These are phyloP conservation scores for Fomitopsis betulina DNA, from an alignment of 1,284 basidiomycete genomes.

Conservation along the genomic window DNA sequence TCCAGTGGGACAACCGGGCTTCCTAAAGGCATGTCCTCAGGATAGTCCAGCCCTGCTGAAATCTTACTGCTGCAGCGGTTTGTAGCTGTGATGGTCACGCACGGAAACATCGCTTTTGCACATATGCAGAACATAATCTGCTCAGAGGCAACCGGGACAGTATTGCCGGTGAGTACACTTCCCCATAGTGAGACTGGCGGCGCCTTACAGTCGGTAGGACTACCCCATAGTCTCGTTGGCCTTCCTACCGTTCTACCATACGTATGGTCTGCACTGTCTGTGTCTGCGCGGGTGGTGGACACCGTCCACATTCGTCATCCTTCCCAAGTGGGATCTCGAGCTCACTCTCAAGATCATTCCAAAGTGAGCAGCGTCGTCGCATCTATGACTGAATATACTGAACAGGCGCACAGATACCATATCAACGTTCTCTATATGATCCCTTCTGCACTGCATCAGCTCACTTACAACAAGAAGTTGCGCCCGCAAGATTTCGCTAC, in stretches of 20 bases:
- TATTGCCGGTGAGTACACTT: background rate
- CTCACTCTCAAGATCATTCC: conserved; percentile 36
- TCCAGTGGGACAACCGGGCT: conserved; percentile 76
- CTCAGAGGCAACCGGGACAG: conserved; percentile 13
- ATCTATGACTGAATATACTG: background rate
- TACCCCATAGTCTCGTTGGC: conserved; percentile 40
- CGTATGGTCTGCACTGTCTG: conserved; percentile 55
- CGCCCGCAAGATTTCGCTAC: conserved; percentile 50
- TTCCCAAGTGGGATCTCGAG: conserved; percentile 58
- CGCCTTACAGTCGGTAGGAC: conserved; percentile 1
- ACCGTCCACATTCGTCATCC: conserved; percentile 46
- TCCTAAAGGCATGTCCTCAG: conserved; percentile 55
- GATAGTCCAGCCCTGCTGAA: background rate
- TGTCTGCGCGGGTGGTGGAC: conserved; percentile 43
- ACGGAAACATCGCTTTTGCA: conserved; percentile 57
- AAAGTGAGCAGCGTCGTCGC: conserved; percentile 30
- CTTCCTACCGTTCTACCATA: conserved; percentile 67
- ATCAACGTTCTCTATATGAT: conserved; percentile 48
- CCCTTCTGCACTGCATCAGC: conserved; percentile 63
- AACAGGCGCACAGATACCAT: conserved; percentile 37
- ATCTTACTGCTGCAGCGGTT: background rate
- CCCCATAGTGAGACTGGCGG: background rate
- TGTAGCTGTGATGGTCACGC: conserved; percentile 71
- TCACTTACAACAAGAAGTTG: conserved; percentile 51
- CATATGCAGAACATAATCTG: conserved; percentile 38